Evolutionary conservation across 257 asterid genomes (phyloP).

Genomic region (Lycium ferocissimum): DNA sequence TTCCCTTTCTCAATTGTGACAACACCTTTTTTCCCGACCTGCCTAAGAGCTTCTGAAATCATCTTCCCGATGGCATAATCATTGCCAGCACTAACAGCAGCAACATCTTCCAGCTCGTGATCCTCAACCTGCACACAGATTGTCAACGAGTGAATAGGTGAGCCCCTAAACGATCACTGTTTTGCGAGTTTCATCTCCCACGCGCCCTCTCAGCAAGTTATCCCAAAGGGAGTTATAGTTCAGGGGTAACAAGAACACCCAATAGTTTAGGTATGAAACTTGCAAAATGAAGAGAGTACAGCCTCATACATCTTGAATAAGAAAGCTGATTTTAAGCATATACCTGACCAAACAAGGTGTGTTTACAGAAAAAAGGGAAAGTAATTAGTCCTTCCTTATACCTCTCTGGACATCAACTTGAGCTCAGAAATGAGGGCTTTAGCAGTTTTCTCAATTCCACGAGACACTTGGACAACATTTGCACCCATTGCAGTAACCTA

Average conservation of each 20-base stretch:
- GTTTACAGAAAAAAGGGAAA: neutral
- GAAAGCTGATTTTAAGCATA: neutral
- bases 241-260: no score
- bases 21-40: slow-evolving; percentile 71
- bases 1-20: slow-evolving; percentile 79
- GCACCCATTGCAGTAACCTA: slow-evolving; percentile 80
- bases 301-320: neutral
- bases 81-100: slow-evolving; percentile 94
- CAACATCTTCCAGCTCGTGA: slow-evolving; percentile 78
- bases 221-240: no score
- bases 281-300: neutral
- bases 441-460: slow-evolving; percentile 82
- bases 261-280: no score
- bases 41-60: slow-evolving; percentile 70
- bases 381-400: slow-evolving; percentile 31
- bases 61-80: slow-evolving; percentile 66
- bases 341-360: neutral
- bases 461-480: slow-evolving; percentile 79
- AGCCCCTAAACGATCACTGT: no score
- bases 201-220: no score
- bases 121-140: slow-evolving; percentile 63
- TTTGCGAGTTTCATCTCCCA: no score
- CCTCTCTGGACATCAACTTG: slow-evolving; percentile 81
- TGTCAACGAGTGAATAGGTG: no score
- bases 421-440: slow-evolving; percentile 74